phyloP scores from a whole-genome alignment of 768 basidiomycete genomes.

The Xerocomellus intermedius region DNA sequence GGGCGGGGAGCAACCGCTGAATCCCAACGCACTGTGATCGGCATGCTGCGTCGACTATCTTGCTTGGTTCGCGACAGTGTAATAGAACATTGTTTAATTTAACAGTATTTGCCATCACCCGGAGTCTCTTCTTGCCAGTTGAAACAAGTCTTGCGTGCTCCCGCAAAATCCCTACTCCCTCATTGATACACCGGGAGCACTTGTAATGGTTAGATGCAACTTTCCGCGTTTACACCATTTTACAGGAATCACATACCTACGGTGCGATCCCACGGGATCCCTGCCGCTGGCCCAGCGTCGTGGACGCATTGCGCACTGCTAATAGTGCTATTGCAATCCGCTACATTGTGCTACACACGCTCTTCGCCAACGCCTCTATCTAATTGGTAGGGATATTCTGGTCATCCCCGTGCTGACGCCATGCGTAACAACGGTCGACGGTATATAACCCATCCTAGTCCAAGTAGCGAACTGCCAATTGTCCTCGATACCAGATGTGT shows the following conservation, averaged over 20 bases:
- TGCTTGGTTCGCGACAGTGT: background rate
- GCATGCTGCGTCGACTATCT: background rate
- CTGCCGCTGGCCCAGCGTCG: conserved; percentile 75
- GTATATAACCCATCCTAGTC: conserved; percentile 37
- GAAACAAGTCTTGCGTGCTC: too few species aligned
- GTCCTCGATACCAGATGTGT: conserved; percentile 34
- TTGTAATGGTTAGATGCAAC: conserved; percentile 86
- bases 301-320: conserved; percentile 22
- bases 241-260: conserved; percentile 65
- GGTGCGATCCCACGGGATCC: conserved; percentile 74
- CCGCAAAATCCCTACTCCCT: too few species aligned
- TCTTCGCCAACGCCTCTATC: conserved; percentile 64
- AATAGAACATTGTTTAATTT: background rate
- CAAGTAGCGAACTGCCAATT: background rate
- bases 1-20: background rate
- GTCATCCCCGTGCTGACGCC: conserved; percentile 73
- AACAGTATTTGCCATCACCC: background rate
- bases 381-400: conserved; percentile 66
- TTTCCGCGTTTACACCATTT: conserved; percentile 76
- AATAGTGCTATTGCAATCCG: too few species aligned
- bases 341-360: conserved; percentile 37
- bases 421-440: conserved; percentile 63
- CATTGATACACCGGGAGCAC: background rate
- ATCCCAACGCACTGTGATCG: background rate
- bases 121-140: too few species aligned